Conservation (phyloP, 1,139 yeast genomes). For the Diutina pseudorugosa region DNA sequence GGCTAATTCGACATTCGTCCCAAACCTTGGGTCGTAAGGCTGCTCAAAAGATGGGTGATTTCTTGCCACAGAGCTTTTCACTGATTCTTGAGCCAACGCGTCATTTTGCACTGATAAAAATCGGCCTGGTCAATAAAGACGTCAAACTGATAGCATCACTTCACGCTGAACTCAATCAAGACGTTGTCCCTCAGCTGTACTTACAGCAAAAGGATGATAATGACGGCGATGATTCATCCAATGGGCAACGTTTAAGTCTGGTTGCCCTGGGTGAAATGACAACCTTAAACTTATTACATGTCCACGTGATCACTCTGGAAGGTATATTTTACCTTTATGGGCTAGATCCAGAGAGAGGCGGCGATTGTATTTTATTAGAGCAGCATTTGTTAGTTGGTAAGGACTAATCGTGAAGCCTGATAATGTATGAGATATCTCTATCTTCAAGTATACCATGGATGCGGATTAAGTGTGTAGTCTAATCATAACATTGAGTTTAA, state of each 20-base stretch:
- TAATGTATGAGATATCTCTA: too few relatives aligned
- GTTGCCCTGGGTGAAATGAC: constrained; percentile 18
- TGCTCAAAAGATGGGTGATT: constrained; percentile 82
- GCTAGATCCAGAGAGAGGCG: constrained; percentile 81
- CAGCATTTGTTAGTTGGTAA: constrained; percentile 44
- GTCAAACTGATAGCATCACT: constrained; percentile 54
- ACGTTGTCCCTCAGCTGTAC: constrained; percentile 24
- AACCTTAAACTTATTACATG: constrained; percentile 44
- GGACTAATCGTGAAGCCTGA: not conserved
- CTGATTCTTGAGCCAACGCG: constrained; percentile 86
- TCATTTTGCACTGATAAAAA: constrained; percentile 86
- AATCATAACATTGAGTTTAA: too few relatives aligned
- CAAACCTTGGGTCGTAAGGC: constrained; percentile 59
- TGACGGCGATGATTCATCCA: constrained; percentile 7
- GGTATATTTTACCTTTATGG: constrained; percentile 82
- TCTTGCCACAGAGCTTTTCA: constrained; percentile 71
- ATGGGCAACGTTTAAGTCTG: constrained; percentile 5
- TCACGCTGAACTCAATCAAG: constrained; percentile 24
- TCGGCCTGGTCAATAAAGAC: constrained; percentile 53
- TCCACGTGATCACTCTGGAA: constrained; percentile 75
- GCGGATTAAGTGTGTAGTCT: too few relatives aligned
- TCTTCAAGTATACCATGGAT: too few relatives aligned
- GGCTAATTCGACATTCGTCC: constrained; percentile 39
- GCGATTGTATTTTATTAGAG: constrained; percentile 74
- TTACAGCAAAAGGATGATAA: constrained; percentile 11